phyloP scores from a whole-genome alignment of 345 rosid species.

The Erodium maritimum region DNA sequence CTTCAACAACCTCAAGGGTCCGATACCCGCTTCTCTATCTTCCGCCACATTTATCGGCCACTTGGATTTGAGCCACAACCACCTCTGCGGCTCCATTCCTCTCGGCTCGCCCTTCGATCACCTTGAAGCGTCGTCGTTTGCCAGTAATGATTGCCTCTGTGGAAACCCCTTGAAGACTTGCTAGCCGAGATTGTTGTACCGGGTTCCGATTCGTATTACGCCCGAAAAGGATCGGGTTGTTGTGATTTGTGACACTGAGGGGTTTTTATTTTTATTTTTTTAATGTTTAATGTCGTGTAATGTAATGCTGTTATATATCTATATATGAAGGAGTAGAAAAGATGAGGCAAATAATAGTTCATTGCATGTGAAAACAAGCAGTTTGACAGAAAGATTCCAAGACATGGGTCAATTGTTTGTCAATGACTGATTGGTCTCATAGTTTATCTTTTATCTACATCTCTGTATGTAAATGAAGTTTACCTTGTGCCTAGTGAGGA shows the following conservation, averaged over 20 bases:
- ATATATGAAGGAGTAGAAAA: neutral
- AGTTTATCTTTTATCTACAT: too few relatives aligned
- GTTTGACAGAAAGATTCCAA: too few relatives aligned
- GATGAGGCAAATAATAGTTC: neutral
- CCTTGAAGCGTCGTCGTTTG: conserved; percentile 57
- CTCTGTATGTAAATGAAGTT: too few relatives aligned
- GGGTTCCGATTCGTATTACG: neutral
- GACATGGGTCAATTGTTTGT: too few relatives aligned
- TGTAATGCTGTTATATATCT: neutral
- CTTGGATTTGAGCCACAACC: conserved; percentile 78
- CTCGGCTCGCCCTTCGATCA: conserved; percentile 67
- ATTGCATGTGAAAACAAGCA: neutral
- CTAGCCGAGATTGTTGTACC: conserved; percentile 9
- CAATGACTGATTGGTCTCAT: too few relatives aligned
- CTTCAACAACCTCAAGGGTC: conserved; percentile 48
- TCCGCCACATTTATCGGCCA: conserved; percentile 62
- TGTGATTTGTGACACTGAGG: too few relatives aligned
- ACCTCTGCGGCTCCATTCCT: conserved; percentile 80
- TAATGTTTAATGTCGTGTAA: neutral
- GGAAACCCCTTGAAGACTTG: conserved; percentile 73
- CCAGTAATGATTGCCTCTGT: conserved; percentile 62
- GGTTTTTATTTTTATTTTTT: neutral
- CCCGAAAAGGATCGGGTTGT: neutral
- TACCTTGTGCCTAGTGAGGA: too few relatives aligned
- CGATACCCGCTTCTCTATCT: conserved; percentile 50